phyloP scores from a whole-genome alignment of 2,329 filamentous ascomycete genomes.

The Xylaria sp. region DNA sequence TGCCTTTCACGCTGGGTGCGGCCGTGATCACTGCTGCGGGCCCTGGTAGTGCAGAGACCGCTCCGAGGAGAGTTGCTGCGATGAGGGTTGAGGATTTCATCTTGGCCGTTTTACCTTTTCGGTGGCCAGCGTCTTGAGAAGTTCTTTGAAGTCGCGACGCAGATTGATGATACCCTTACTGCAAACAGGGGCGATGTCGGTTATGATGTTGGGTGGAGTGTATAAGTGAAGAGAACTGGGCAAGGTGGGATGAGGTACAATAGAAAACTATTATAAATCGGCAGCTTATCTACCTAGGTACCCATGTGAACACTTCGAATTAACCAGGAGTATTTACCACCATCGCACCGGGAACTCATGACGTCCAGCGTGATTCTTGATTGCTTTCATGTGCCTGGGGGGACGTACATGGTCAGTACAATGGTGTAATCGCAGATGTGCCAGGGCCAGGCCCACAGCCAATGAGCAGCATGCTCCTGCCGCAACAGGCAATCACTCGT shows the following conservation, averaged over 20 bases:
- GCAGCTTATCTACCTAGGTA: not conserved
- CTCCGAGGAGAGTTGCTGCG: not conserved
- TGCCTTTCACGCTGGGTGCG: not conserved
- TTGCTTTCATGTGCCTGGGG: constrained; percentile 13
- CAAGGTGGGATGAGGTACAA: not conserved
- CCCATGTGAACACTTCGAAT: not conserved
- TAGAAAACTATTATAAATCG: not conserved
- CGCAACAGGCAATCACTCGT: constrained; percentile 23
- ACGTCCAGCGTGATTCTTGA: constrained; percentile 4
- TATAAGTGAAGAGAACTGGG: not conserved
- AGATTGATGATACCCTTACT: not conserved
- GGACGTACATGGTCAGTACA: not conserved
- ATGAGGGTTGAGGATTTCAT: constrained; percentile 19
- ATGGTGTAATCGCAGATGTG: constrained; percentile 13
- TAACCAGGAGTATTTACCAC: not conserved
- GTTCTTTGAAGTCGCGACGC: not conserved
- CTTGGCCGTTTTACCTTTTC: not conserved
- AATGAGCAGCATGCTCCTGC: constrained; percentile 16
- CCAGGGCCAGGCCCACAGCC: constrained; percentile 8
- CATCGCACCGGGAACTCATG: not conserved
- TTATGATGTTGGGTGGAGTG: not conserved
- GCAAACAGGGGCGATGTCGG: not conserved
- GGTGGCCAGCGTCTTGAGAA: not conserved
- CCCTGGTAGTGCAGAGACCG: constrained; percentile 18
- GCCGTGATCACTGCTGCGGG: constrained; percentile 11